Percentiles rank a stretch among this genome's conserved stretches.
Evolutionary conservation across 257 asterid species (phyloP).

Genomic region (Penstemon eatonii): DNA sequence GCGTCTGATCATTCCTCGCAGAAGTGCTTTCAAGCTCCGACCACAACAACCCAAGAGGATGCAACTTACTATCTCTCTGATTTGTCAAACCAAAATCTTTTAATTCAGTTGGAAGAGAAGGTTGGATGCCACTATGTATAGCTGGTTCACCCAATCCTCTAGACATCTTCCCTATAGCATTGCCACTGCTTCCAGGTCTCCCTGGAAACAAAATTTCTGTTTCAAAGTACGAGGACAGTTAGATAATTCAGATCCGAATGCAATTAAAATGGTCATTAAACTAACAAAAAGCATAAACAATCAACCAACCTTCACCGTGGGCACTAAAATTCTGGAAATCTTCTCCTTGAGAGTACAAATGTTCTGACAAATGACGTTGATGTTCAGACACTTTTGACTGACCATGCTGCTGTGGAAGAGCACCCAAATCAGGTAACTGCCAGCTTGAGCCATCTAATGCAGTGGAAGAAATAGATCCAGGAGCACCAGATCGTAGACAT

Average conservation of each 20-base stretch:
- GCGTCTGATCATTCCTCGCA: conserved; percentile 52
- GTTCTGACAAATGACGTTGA: conserved; percentile 48
- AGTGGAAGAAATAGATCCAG: conserved; percentile 44
- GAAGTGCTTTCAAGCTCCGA: conserved; percentile 84
- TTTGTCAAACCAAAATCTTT: conserved; percentile 42
- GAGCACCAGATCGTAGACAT: conserved; percentile 38
- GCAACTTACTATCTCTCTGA: conserved; percentile 54
- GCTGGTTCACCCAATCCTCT: conserved; percentile 46
- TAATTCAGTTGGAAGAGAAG: conserved; percentile 38
- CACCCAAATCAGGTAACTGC: conserved; percentile 59
- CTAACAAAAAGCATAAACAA: conserved; percentile 24
- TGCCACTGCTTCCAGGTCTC: conserved; percentile 75
- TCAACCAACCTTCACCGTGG: conserved; percentile 70
- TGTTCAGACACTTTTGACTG: conserved; percentile 47
- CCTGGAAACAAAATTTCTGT: conserved; percentile 85
- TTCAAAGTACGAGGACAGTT: conserved; percentile 7
- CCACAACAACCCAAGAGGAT: conserved; percentile 81
- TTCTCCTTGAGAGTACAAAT: conserved; percentile 46
- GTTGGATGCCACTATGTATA: conserved; percentile 37
- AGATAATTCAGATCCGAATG: conserved; percentile 22
- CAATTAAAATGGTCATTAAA: conserved; percentile 16
- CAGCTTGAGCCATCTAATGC: conserved; percentile 47
- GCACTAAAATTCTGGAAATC: conserved; percentile 50
- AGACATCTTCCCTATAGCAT: conserved; percentile 48
- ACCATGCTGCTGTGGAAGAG: conserved; percentile 41